These are phyloP conservation scores for Suillus discolor DNA, from an alignment of 768 basidiomycete genomes.

Conservation along the genomic window DNA sequence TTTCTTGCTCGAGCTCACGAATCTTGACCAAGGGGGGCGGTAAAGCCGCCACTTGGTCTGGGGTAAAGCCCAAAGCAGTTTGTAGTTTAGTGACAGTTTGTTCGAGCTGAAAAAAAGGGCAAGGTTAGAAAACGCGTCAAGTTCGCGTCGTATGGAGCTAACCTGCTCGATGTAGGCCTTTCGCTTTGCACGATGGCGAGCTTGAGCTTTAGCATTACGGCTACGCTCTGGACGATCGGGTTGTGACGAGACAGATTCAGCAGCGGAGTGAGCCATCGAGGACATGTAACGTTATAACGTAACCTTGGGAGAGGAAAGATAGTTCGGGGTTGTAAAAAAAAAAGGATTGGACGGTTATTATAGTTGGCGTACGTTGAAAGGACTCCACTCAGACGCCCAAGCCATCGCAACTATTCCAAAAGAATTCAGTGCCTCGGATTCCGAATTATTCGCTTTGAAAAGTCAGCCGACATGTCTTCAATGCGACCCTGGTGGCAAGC, in stretches of 20 bases:
- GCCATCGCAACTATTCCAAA: constrained; percentile 21
- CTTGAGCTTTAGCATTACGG: constrained; percentile 88
- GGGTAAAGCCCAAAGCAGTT: constrained; percentile 67
- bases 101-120: constrained; percentile 57
- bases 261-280: constrained; percentile 58
- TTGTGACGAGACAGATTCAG: constrained; percentile 39
- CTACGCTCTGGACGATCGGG: constrained; percentile 77
- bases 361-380: constrained; percentile 25
- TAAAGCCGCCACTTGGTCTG: constrained; percentile 73
- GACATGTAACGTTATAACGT: constrained; percentile 57
- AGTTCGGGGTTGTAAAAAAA: constrained; percentile 53
- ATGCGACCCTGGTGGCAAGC: constrained; percentile 39
- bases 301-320: constrained; percentile 41
- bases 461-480: constrained; percentile 36
- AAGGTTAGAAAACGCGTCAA: constrained; percentile 13
- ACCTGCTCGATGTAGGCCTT: constrained; percentile 94
- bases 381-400: constrained; percentile 29
- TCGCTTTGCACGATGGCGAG: constrained; percentile 87
- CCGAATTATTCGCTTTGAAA: constrained; percentile 52
- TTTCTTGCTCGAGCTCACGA: constrained; percentile 83
- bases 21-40: constrained; percentile 76
- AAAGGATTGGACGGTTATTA: constrained; percentile 35
- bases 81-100: constrained; percentile 86
- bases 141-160: constrained; percentile 18
- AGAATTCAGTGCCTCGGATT: constrained; percentile 40